phyloP scores from a whole-genome alignment of 1,139 yeast species.

The Starmera stellimalicola region DNA sequence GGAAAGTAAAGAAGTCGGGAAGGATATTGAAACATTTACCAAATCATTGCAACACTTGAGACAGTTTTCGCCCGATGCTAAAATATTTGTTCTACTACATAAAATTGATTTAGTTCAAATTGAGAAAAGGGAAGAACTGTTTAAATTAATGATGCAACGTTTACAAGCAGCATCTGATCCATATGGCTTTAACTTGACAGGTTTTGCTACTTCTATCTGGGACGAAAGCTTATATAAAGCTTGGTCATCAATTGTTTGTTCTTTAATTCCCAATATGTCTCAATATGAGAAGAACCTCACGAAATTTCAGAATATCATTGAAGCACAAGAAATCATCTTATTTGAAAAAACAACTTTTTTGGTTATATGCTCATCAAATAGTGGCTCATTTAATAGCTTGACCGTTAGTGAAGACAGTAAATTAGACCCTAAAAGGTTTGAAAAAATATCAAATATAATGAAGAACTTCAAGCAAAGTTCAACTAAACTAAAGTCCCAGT shows the following conservation, averaged over 20 bases:
- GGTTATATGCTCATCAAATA: constrained; percentile 74
- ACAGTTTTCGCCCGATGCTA: constrained; percentile 84
- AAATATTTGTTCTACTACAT: constrained; percentile 84
- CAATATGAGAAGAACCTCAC: constrained; percentile 68
- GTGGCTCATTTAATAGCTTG: constrained; percentile 9
- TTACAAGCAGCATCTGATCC: constrained; percentile 70
- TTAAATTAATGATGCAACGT: constrained; percentile 75
- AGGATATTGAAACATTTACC: constrained; percentile 87
- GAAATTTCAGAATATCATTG: constrained; percentile 64
- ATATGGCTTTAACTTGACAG: constrained; percentile 69
- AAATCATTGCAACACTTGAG: constrained; percentile 75
- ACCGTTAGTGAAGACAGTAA: constrained; percentile 6
- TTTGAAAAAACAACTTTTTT: constrained; percentile 92
- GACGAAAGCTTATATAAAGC: constrained; percentile 94
- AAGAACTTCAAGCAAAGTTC: constrained; percentile 93
- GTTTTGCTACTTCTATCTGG: constrained; percentile 96
- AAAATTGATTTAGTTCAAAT: constrained; percentile 94
- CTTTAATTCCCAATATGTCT: constrained; percentile 86
- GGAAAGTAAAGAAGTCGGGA: constrained; percentile 82
- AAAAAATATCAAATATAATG: constrained; percentile 86
- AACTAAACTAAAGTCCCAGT: constrained; percentile 76
- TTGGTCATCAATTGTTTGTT: constrained; percentile 94
- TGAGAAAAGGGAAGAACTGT: constrained; percentile 77
- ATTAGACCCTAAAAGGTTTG: constrained; percentile 83
- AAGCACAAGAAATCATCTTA: constrained; percentile 83